A percentile compares a stretch with the other conserved stretches of the same genome.
Evolutionary conservation across 495 filamentous ascomycete species (phyloP).

Genomic region (Penicillium odoratum): DNA sequence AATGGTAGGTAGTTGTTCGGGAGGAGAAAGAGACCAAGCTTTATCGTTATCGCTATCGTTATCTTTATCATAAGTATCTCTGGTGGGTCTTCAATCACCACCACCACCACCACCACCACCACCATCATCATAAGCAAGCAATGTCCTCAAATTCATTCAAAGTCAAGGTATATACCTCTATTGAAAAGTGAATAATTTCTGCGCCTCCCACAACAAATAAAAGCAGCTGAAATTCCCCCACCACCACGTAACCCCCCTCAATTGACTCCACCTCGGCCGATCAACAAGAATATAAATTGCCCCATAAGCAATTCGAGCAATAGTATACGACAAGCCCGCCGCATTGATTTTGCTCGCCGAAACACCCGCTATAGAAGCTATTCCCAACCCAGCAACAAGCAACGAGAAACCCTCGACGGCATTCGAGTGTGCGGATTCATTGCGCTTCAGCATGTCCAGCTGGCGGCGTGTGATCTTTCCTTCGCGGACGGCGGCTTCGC

Average conservation of each 20-base stretch:
- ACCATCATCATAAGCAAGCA: too few species aligned
- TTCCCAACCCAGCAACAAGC: constrained; percentile 21
- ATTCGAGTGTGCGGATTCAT: constrained; percentile 50
- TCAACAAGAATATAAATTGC: constrained; percentile 28
- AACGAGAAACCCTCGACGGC: constrained; percentile 42
- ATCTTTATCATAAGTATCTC: too few species aligned
- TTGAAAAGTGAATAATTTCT: neutral
- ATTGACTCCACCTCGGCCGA: constrained; percentile 15
- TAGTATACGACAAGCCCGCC: constrained; percentile 26
- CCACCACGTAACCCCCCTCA: constrained; percentile 29
- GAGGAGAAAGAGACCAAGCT: constrained; percentile 1
- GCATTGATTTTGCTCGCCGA: constrained; percentile 21
- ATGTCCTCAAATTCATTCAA: too few species aligned
- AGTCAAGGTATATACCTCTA: too few species aligned
- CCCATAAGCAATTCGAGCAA: constrained; percentile 24
- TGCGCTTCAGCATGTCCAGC: constrained; percentile 45
- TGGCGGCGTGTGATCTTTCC: constrained; percentile 48
- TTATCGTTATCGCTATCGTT: neutral
- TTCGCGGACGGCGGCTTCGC: constrained; percentile 42
- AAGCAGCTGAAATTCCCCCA: constrained; percentile 33
- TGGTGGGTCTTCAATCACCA: too few species aligned
- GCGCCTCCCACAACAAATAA: constrained; percentile 23
- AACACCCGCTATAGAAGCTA: constrained; percentile 28
- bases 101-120: too few species aligned
- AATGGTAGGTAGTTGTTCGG: neutral